Evolutionary conservation across 345 rosid species (phyloP), one percentile per base, ranked within the genome.

Genomic region (Microthlaspi erraticum): DNA sequence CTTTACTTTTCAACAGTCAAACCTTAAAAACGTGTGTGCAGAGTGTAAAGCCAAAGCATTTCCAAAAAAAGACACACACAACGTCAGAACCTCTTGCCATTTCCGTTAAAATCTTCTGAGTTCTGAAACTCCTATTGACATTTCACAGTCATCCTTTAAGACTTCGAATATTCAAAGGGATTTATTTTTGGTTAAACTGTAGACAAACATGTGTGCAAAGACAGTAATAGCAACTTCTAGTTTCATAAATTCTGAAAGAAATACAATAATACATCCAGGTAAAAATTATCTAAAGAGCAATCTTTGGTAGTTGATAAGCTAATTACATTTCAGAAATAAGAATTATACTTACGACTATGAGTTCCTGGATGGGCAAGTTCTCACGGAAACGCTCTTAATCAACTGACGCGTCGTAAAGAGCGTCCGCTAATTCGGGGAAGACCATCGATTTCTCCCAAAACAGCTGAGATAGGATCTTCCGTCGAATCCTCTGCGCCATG

Each of bases 401-500:
- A 65, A 38, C 33, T 14, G 14, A 1, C 5, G 7, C 50, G 37
- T 20, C 45, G 6, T 12, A 6, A 10, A 20, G 18, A 13, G 20
- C 50, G 38, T 12, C 41, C 23, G 44, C 7, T 19, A 18, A 43
- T 18, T 43, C 10, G 16, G 13, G 18, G 37, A n/a, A 3, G 6
- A 0, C 17, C 56, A 17, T 39, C 5, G 31, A 16, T 7, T 66
- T 41, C 49, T 39, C 26, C 14, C 49, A 20, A 46, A 64, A 4
- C 6, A 63, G 18, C 17, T 18, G 12, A 62, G 55, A 56, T 9
- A 10, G 64, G 36, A 56, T 46, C 46, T 46, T 69, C 65, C 11
- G 37, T 18, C 57, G 71, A 66, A 29, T 53, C 31, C 4, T 19
- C 5, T 23, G 50, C 23, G 46, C 26, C 73, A 57, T 64, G 46